Evolutionary conservation across 257 asterid genomes (phyloP), one percentile per base, ranked within the genome.

Genomic region (Catharanthus roseus): DNA sequence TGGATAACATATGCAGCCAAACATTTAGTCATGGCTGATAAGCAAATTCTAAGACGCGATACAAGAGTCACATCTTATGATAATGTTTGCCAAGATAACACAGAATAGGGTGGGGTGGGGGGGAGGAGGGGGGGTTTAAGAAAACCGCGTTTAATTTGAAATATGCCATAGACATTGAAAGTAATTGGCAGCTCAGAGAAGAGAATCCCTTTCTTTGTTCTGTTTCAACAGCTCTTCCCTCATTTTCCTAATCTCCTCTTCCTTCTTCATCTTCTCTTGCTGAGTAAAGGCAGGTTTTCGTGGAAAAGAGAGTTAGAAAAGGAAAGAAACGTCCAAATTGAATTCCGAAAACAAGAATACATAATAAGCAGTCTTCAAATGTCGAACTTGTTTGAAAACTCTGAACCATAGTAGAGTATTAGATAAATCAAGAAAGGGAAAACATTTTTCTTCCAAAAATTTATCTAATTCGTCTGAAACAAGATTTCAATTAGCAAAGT

Each of bases 261-360:
- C 95, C 76, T 79, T 84, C 76, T 83, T 86, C 95, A 87, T 65
- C 73, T 55, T 83, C 84, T 90, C 95, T 80, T 83, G 80, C 95
- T 86, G 87, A 78, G 38, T 24, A 6, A 16, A 65, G 51, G 41
- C 75, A 78, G 31, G 56, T 29, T 28, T 66, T 1, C 42, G 49
- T 11, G 9, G 41, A 54, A 7, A 5, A 19, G 28, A 38, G 47
- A 11, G 7, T 57, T 4, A 53, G 34, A 60, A 34, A 26, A 75
- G 7, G 3, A 60, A 29, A 21, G 2, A 29, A 16, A 45, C 41
- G 42, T 2, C 69, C 15, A 61, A 29, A 0, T n/a, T 15, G 33
- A 3, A 24, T 1, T 10, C 5, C 10, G 16, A n/a, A 45, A 69
- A 12, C n/a, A 12, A 10, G 1, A 39, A 39, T 9, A 15, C 18